A percentile compares a stretch with the other conserved stretches of the same genome.
Evolutionary conservation across 768 basidiomycete species (phyloP).

Genomic region (Boletus patriciae): DNA sequence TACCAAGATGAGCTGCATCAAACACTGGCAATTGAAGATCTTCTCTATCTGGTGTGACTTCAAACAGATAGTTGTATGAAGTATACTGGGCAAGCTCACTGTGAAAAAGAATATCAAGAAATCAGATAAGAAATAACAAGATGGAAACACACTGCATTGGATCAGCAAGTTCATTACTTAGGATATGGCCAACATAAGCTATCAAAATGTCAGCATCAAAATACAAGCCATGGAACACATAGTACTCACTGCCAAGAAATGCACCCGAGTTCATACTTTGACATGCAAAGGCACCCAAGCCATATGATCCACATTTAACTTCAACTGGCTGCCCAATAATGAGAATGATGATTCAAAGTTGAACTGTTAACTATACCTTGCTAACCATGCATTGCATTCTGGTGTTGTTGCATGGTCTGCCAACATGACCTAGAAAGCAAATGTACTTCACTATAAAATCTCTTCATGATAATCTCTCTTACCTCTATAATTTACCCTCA

Average conservation of each 20-base stretch:
- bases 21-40: not conserved
- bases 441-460: not conserved
- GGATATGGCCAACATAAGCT: conserved; percentile 44
- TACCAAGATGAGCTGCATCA: conserved; percentile 46
- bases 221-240: not conserved
- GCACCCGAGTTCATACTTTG: conserved; percentile 19
- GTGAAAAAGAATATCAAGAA: not conserved
- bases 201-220: not conserved
- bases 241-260: conserved; percentile 36
- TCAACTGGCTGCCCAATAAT: conserved; percentile 32
- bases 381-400: conserved; percentile 23
- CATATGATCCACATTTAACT: conserved; percentile 38
- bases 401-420: conserved; percentile 30
- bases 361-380: conserved; percentile 18
- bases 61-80: conserved; percentile 39
- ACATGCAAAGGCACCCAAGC: conserved; percentile 49
- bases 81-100: conserved; percentile 18
- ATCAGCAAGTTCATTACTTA: conserved; percentile 15
- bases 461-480: not conserved
- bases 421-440: conserved; percentile 16
- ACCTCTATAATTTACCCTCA: conserved; percentile 22
- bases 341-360: not conserved
- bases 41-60: not conserved
- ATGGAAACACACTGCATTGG: conserved; percentile 1
- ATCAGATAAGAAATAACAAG: not conserved